phyloP scores from a whole-genome alignment of 495 filamentous ascomycete genomes.

The Aspergillus indologenus region DNA sequence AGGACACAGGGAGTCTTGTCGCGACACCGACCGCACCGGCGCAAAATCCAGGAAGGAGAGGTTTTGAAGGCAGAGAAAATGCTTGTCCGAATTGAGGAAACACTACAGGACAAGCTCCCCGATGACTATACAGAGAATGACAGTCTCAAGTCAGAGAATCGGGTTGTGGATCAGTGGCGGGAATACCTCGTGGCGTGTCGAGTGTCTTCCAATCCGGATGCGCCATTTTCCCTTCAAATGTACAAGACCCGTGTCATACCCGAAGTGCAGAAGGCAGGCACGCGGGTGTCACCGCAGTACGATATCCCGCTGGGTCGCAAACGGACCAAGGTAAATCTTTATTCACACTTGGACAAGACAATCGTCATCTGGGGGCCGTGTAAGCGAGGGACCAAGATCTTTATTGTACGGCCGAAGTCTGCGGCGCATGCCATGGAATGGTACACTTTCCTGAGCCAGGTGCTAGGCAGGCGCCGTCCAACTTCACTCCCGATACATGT shows the following conservation, averaged over 20 bases:
- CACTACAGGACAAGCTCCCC: conserved; percentile 51
- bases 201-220: conserved; percentile 50
- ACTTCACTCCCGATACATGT: conserved; percentile 61
- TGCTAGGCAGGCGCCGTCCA: conserved; percentile 58
- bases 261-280: conserved; percentile 51
- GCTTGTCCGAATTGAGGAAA: conserved; percentile 64
- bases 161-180: conserved; percentile 63
- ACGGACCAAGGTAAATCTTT: conserved; percentile 61
- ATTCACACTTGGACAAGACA: conserved; percentile 69
- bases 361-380: conserved; percentile 63
- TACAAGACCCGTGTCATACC: conserved; percentile 71
- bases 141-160: conserved; percentile 58
- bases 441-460: conserved; percentile 68
- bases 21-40: conserved; percentile 37
- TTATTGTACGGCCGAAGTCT: conserved; percentile 64
- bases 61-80: conserved; percentile 74
- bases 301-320: conserved; percentile 56
- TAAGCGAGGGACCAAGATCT: conserved; percentile 59
- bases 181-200: conserved; percentile 71
- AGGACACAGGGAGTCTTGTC: conserved; percentile 40
- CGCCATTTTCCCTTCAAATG: conserved; percentile 59
- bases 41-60: conserved; percentile 54
- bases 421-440: conserved; percentile 66
- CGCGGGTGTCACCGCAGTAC: conserved; percentile 51
- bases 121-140: conserved; percentile 67